Evolutionary conservation across 2,329 filamentous ascomycete genomes (phyloP), one percentile per base, ranked within the genome.

Genomic region (Hirsutella rhossiliensis): DNA sequence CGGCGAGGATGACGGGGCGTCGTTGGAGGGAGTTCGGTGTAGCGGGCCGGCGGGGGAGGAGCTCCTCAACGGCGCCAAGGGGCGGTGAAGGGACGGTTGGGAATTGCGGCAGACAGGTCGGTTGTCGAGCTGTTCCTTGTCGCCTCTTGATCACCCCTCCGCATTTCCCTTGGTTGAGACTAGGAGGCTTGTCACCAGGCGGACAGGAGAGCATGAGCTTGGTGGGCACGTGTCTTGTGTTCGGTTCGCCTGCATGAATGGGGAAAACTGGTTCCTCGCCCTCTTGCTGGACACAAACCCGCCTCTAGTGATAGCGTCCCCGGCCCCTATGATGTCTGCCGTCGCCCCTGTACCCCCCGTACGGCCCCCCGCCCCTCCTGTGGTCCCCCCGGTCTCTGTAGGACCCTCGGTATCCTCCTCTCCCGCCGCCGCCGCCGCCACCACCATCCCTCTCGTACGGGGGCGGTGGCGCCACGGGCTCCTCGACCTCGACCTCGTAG

Each of bases 401-500:
- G 12, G 19, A n/a, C 4, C 53, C 60, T 18, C 57, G 56, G 28
- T 61, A 60, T 7, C 56, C 57, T 44, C 58, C 51, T 11, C 60
- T 49, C 3, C 52, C 51, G 11, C 53, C 42, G 2, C 48, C 43
- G 6, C 52, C 48, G 13, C 46, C 43, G 11, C 49, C 43, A 5
- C 50, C 47, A 28, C 42, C 41, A 11, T 15, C 40, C 34, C 27
- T 43, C 18, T 53, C 52, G n/a, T 41, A n/a, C 8, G 17, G 11
- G 9, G 54, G 54, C 23, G 56, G 59, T 29, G 54, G 50, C 18
- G 61, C 62, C 15, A 78, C 63, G 1, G 62, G 58, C 53, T 85
- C 80, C 51, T 94, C 87, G 20, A 88, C 78, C 56, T 94, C 87
- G 37, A 85, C 69, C 56, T 84, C 80, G 54, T 82, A 80, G 57